Base-by-base conservation (phyloP, 257 asterid species). In the Ligustrum vulgare region DNA sequence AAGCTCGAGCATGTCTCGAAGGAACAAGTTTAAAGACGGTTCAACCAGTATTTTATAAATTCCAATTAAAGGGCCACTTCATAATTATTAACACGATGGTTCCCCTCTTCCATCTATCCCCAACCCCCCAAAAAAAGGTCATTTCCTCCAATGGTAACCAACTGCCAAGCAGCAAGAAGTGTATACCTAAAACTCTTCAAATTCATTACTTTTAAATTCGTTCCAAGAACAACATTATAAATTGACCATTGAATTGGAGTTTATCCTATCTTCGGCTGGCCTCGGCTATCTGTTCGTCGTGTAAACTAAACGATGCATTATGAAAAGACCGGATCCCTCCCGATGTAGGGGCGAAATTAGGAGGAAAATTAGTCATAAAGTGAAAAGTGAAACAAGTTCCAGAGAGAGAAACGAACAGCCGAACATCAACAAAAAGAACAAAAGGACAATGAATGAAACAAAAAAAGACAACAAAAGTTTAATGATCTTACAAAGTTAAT, bases 401-500 rank as follows among this genome's bases (percentile, higher is more conserved):
- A 63, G 4, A 36, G 25, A 20, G 9, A 47, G 71, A 18, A 75
- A 56, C 37, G n/a, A 75, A 45, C 67, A 10, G 0, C 75, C 65
- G 41, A 78, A 78, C 12, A 20, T 22, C 41, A 32, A 76, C 10
- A 60, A 25, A 36, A 7, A 37, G 4, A 18, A 49, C 32, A 49
- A 41, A 22, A 5, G 70, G 8, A 39, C 71, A 62, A 60, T 28
- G 31, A 62, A 60, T 28, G 31, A 28, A 28, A 28, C 12, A 60
- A 4, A 76, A 6, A 9, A 60, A 36, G 37, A 56, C 75, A 45
- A 13, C 69, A 54, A 58, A 36, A 56, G 70, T 33, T 67, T 15
- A 33, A 43, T 36, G 3, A 23, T 78, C 76, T 73, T 16, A 69
- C 81, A n/a, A 54, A 32, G 81, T 73, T 34, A 58, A 37, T 31